A percentile compares a stretch with the other conserved stretches of the same genome.
Evolutionary conservation across 2,329 filamentous ascomycete species (phyloP).

Genomic region (Scortechinia acanthostroma): DNA sequence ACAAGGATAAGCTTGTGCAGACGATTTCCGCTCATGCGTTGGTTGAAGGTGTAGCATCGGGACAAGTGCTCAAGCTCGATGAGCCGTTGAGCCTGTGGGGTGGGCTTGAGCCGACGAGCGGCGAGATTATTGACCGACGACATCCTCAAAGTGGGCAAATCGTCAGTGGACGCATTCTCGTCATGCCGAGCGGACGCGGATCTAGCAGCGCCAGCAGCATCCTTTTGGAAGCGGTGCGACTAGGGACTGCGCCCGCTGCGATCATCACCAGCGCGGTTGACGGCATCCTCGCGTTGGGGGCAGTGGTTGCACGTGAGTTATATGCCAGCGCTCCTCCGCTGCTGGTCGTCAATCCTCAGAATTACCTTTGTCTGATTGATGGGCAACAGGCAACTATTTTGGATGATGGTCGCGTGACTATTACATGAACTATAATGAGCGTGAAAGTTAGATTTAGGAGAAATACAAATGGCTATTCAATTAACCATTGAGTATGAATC

Average conservation of each 20-base stretch:
- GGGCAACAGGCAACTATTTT: too few relatives aligned
- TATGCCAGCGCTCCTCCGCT: too few relatives aligned
- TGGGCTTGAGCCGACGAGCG: slow-evolving; percentile 27
- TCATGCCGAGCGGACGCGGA: slow-evolving; percentile 33
- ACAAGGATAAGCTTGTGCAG: too few relatives aligned
- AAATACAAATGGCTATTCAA: too few relatives aligned
- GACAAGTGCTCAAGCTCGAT: slow-evolving; percentile 14
- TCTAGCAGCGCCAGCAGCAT: slow-evolving; percentile 35
- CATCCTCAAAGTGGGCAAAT: slow-evolving; percentile 25
- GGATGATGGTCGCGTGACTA: too few relatives aligned
- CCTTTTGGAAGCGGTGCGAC: slow-evolving; percentile 33
- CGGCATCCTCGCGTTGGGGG: slow-evolving; percentile 33
- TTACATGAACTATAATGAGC: too few relatives aligned
- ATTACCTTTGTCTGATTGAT: too few relatives aligned
- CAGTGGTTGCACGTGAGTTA: slow-evolving; percentile 29
- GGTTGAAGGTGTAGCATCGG: too few relatives aligned
- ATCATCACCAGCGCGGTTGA: slow-evolving; percentile 30
- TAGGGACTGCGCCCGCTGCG: slow-evolving; percentile 23
- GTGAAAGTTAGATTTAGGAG: too few relatives aligned
- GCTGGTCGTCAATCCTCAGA: too few relatives aligned
- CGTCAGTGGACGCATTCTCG: slow-evolving; percentile 23
- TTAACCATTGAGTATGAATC: too few relatives aligned
- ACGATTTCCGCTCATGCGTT: too few relatives aligned
- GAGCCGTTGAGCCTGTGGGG: slow-evolving; percentile 33
- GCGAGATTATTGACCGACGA: slow-evolving; percentile 31